Conservation (phyloP, 345 rosid species). For the Clarkia xantiana region DNA sequence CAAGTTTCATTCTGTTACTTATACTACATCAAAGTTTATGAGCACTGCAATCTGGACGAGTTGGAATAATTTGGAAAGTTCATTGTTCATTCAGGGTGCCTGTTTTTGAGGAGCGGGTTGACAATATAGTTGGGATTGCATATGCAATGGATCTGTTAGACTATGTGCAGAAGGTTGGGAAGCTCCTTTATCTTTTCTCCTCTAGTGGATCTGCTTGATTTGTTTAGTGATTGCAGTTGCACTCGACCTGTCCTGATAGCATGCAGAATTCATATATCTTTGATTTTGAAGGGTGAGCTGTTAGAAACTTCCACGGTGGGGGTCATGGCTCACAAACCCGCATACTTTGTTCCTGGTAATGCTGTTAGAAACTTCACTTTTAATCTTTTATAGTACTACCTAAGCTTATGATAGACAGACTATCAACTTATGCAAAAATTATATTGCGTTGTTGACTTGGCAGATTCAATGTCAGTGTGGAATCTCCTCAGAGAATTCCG, state of each 20-base stretch:
- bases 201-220: slow-evolving; percentile 6
- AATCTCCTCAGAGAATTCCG: slow-evolving; percentile 98
- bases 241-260: slow-evolving; percentile 21
- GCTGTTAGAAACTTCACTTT: background rate
- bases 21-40: slow-evolving; percentile 5
- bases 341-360: slow-evolving; percentile 93
- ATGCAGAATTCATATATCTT: slow-evolving; percentile 33
- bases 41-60: too few species aligned
- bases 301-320: slow-evolving; percentile 72
- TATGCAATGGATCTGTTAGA: slow-evolving; percentile 98
- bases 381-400: background rate
- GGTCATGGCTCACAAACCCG: slow-evolving; percentile 96
- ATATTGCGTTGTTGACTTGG: slow-evolving; percentile 13
- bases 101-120: slow-evolving; percentile 97
- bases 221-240: slow-evolving; percentile 20
- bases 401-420: background rate
- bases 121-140: slow-evolving; percentile 91
- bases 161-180: slow-evolving; percentile 73
- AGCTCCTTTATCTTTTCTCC: slow-evolving; percentile 12
- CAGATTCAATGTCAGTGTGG: slow-evolving; percentile 99
- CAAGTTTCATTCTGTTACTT: slow-evolving; percentile 7
- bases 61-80: too few species aligned
- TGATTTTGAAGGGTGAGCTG: slow-evolving; percentile 88
- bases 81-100: slow-evolving; percentile 50
- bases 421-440: too few species aligned